Evolutionary conservation across 176 grass and related monocot species (phyloP).

Genomic region (Oryza officinalis): DNA sequence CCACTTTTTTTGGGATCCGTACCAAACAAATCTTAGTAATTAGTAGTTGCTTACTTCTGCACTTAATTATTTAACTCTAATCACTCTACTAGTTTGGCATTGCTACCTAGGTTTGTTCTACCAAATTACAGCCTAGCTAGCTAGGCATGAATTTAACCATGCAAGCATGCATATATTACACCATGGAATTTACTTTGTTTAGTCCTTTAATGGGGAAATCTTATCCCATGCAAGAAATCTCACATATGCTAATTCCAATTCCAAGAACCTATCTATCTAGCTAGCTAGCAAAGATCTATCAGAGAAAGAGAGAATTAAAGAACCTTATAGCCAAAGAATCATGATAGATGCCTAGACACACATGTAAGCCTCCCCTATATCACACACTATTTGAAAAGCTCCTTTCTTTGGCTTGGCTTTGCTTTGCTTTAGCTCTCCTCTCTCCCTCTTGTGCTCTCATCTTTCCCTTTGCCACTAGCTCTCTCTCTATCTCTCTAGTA

Average conservation of each 20-base stretch:
- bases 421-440: constrained; percentile 39
- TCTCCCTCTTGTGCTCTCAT: constrained; percentile 26
- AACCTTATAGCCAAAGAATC: constrained; percentile 38
- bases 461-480: constrained; percentile 33
- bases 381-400: constrained; percentile 34
- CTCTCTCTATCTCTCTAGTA: neutral
- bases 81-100: constrained; percentile 34
- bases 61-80: constrained; percentile 29
- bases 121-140: constrained; percentile 27
- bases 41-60: constrained; percentile 26
- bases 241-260: constrained; percentile 22
- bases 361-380: constrained; percentile 23
- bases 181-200: constrained; percentile 23
- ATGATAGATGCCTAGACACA: constrained; percentile 24
- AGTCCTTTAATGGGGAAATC: constrained; percentile 6
- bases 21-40: constrained; percentile 47
- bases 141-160: neutral
- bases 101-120: constrained; percentile 35
- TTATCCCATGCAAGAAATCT: constrained; percentile 26
- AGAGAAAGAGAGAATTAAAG: constrained; percentile 15
- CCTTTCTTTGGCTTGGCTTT: constrained; percentile 22
- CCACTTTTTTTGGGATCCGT: constrained; percentile 55
- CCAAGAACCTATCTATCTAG: constrained; percentile 15
- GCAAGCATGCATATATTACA: neutral
- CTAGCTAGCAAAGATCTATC: neutral